A percentile compares a stretch with the other conserved stretches of the same genome.
Evolutionary conservation across 371 early-diverging fungal species (phyloP).

Genomic region (Mortierella sp.): DNA sequence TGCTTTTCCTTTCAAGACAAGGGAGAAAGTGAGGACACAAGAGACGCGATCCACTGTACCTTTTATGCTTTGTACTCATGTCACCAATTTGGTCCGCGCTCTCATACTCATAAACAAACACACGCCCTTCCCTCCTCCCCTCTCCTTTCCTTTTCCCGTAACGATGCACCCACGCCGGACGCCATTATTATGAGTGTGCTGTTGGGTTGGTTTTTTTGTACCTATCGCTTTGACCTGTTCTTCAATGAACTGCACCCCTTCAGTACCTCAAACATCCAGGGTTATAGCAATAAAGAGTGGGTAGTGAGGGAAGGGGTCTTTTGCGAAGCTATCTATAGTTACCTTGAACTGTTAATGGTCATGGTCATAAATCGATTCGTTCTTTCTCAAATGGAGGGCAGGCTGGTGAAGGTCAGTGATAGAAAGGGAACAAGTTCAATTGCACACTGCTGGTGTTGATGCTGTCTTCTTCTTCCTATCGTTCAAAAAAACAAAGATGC

Average conservation of each 20-base stretch:
- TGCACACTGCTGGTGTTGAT: background rate
- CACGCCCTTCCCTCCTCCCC: background rate
- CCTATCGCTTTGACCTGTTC: background rate
- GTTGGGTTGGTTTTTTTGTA: background rate
- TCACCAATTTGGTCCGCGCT: slow-evolving; percentile 10
- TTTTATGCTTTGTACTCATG: background rate
- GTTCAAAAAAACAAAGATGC: background rate
- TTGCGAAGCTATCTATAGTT: background rate
- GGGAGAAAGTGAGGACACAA: background rate
- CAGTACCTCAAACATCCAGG: background rate
- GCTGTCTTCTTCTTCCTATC: background rate
- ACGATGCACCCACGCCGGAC: background rate
- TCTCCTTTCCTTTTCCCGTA: background rate
- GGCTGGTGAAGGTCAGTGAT: background rate
- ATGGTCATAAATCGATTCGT: background rate
- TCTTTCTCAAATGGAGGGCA: background rate
- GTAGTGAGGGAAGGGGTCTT: background rate
- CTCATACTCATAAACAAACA: slow-evolving; percentile 3
- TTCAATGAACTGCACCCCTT: background rate
- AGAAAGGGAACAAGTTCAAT: background rate
- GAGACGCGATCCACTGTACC: background rate
- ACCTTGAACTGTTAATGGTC: background rate
- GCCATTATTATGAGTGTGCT: background rate
- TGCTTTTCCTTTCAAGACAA: background rate
- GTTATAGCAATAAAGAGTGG: background rate